Evolutionary conservation across 352 stramenopile species (phyloP).

Genomic region (Phytophthora colocasiae): DNA sequence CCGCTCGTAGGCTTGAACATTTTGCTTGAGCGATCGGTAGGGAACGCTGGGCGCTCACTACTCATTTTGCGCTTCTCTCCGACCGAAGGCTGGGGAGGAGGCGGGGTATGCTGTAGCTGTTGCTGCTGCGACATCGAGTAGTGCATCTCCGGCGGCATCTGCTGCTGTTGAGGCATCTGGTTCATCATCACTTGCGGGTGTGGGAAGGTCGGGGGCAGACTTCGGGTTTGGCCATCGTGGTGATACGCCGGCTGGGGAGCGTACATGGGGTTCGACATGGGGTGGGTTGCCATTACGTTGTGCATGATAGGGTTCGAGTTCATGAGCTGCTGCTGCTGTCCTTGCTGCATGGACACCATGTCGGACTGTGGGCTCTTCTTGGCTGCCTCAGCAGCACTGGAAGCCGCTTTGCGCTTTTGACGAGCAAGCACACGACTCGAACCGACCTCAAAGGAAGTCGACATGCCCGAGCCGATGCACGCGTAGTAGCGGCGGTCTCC

Average conservation of each 20-base stretch:
- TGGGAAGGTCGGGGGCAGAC: constrained; percentile 57
- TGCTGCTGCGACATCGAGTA: constrained; percentile 42
- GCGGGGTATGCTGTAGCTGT: constrained; percentile 14
- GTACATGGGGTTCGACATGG: constrained; percentile 41
- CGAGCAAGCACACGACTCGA: constrained; percentile 84
- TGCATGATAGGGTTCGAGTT: constrained; percentile 37
- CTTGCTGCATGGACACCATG: constrained; percentile 32
- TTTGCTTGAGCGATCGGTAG: constrained; percentile 41
- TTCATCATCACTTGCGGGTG: constrained; percentile 66
- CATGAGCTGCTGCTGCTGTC: constrained; percentile 44
- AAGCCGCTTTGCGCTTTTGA: constrained; percentile 85
- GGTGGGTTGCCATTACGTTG: constrained; percentile 41
- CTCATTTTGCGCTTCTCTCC: constrained; percentile 63
- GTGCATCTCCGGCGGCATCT: constrained; percentile 43
- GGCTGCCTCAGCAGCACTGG: constrained; percentile 29
- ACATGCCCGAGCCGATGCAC: constrained; percentile 89
- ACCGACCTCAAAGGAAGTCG: constrained; percentile 85
- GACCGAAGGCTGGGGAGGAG: constrained; percentile 21
- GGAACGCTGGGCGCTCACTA: constrained; percentile 47
- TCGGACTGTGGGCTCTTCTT: constrained; percentile 39
- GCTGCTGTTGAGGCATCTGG: constrained; percentile 41
- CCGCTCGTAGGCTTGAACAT: constrained; percentile 53
- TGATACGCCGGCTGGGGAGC: constrained; percentile 23
- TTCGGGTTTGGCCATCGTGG: constrained; percentile 44
- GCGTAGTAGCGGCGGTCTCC: constrained; percentile 84